A percentile compares a stretch with the other conserved stretches of the same genome.
These are phyloP conservation scores for Picochlorum sp. DNA, from an alignment of 139 green algal species.

Conservation along the genomic window DNA sequence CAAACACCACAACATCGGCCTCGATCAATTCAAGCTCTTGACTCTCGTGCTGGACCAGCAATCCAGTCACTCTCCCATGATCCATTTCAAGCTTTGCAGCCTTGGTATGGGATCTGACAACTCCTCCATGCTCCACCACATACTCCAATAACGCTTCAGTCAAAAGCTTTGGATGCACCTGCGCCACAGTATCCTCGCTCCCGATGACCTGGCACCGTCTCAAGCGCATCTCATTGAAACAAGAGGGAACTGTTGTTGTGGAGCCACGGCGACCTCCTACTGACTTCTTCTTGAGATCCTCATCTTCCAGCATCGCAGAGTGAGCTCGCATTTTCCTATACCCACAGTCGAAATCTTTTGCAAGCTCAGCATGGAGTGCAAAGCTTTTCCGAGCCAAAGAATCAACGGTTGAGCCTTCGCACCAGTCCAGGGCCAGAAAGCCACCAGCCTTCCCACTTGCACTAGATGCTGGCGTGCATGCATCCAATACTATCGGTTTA, in stretches of 20 bases:
- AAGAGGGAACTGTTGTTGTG: slow-evolving; percentile 20
- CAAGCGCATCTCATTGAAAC: slow-evolving; percentile 21
- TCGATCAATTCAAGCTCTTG: neutral
- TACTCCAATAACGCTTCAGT: slow-evolving; percentile 48
- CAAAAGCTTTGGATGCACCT: slow-evolving; percentile 67
- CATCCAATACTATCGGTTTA: slow-evolving; percentile 50
- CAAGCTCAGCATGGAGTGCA: slow-evolving; percentile 53
- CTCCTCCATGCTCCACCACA: slow-evolving; percentile 28
- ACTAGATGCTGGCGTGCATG: slow-evolving; percentile 50
- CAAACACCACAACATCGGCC: slow-evolving; percentile 61
- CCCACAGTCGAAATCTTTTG: slow-evolving; percentile 35
- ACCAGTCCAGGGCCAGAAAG: slow-evolving; percentile 74
- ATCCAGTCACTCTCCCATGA: slow-evolving; percentile 26
- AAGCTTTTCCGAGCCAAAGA: slow-evolving; percentile 51
- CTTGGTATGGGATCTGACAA: slow-evolving; percentile 29
- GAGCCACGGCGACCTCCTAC: neutral
- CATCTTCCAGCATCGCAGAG: neutral
- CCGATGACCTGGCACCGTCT: slow-evolving; percentile 31
- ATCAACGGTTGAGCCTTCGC: slow-evolving; percentile 29
- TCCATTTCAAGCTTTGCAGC: slow-evolving; percentile 36
- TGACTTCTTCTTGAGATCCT: neutral
- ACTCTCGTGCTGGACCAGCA: slow-evolving; percentile 1
- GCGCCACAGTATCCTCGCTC: slow-evolving; percentile 40
- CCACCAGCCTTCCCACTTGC: slow-evolving; percentile 48
- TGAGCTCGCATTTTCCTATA: slow-evolving; percentile 47